A percentile compares a stretch with the other conserved stretches of the same genome.
phyloP scores from a whole-genome alignment of 2,329 filamentous ascomycete genomes.

The Thelonectria rubi region DNA sequence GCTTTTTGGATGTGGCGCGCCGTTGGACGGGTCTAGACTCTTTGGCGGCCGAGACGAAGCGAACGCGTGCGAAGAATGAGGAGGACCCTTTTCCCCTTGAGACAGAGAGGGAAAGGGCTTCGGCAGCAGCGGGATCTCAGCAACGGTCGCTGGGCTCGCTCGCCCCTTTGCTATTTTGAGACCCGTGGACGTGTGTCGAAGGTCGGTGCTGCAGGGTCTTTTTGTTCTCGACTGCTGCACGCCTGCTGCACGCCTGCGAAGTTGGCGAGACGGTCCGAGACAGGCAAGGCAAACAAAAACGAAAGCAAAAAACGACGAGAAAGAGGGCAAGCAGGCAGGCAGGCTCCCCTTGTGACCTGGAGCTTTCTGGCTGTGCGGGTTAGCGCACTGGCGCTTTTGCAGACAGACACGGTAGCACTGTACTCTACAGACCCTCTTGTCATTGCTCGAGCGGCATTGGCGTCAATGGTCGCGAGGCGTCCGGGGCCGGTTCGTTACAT shows the following conservation, averaged over 20 bases:
- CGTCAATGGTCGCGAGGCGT: not conserved
- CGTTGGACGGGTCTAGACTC: conserved; percentile 27
- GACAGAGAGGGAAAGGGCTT: not conserved
- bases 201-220: not conserved
- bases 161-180: not conserved
- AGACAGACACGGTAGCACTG: not conserved
- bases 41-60: not conserved
- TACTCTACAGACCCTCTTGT: not conserved
- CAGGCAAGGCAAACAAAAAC: not conserved
- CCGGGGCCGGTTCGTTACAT: conserved; percentile 1
- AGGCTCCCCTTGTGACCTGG: not conserved
- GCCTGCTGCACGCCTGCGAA: not conserved
- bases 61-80: too few species aligned
- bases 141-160: not conserved
- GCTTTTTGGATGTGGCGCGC: conserved; percentile 17
- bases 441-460: not conserved
- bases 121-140: conserved; percentile 19
- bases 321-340: too few species aligned
- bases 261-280: not conserved
- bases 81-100: not conserved
- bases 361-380: not conserved
- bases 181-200: not conserved
- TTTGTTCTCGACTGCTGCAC: not conserved
- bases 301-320: too few species aligned
- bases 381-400: not conserved